Evolutionary conservation across 345 rosid genomes (phyloP).

Genomic region (Kernera saxatilis): DNA sequence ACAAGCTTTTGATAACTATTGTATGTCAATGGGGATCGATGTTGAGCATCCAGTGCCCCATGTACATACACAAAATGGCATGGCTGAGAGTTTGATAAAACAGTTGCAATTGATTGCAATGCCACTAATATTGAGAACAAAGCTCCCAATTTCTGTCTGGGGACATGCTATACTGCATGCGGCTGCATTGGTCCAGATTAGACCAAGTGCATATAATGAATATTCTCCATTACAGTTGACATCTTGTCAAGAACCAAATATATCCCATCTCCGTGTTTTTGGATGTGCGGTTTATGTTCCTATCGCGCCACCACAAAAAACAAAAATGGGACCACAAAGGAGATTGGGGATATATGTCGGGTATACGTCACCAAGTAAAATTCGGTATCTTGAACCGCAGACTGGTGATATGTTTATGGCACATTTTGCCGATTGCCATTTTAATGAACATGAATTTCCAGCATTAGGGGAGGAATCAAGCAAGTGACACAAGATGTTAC

Average conservation of each 20-base stretch:
- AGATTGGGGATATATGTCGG: neutral
- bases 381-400: neutral
- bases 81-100: neutral
- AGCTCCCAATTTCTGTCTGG: neutral
- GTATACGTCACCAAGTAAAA: neutral
- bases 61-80: neutral
- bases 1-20: no score
- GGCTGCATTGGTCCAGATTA: neutral
- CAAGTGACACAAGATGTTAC: neutral
- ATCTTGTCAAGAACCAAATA: neutral
- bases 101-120: neutral
- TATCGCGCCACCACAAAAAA: neutral
- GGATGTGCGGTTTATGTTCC: neutral
- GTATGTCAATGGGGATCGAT: no score
- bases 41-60: no score
- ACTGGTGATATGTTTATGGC: neutral
- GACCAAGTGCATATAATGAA: neutral
- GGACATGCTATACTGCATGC: neutral
- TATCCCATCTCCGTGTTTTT: neutral
- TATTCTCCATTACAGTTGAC: neutral
- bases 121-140: neutral
- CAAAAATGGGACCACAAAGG: neutral
- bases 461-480: neutral
- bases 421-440: neutral
- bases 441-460: neutral